These are phyloP conservation scores for Corchorus olitorius DNA, from an alignment of 345 rosid genomes.

Conservation along the genomic window DNA sequence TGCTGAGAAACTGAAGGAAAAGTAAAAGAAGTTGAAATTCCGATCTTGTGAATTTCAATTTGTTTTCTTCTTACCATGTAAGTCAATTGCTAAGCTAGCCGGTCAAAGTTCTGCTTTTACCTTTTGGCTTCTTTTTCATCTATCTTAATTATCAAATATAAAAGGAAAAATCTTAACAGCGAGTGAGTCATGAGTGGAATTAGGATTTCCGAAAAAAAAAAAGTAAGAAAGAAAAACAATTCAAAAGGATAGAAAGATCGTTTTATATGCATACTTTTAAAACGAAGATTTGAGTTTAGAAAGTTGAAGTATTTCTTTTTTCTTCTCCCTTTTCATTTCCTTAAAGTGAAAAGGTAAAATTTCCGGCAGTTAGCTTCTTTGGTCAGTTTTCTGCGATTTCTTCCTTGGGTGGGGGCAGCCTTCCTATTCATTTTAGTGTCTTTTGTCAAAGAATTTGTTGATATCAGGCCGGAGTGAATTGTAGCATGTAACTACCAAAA, in stretches of 20 bases:
- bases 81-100: slow-evolving; percentile 11
- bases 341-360: background rate
- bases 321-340: background rate
- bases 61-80: background rate
- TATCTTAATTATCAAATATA: background rate
- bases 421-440: background rate
- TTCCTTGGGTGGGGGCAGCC: background rate
- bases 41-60: slow-evolving; percentile 26
- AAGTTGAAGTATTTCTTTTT: background rate
- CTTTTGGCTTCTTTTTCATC: background rate
- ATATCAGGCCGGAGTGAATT: background rate
- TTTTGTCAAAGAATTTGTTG: background rate
- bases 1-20: slow-evolving; percentile 21
- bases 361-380: background rate
- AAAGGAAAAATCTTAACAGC: background rate
- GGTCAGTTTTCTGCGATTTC: slow-evolving; percentile 11
- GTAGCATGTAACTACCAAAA: background rate
- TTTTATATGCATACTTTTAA: background rate
- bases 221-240: background rate
- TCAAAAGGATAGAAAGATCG: background rate
- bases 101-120: background rate
- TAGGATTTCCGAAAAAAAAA: background rate
- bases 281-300: slow-evolving; percentile 9
- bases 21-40: slow-evolving; percentile 18
- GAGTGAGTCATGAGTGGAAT: background rate